A percentile compares a stretch with the other conserved stretches of the same genome.
These are phyloP conservation scores for Umbilicus rupestris DNA, from an alignment of 164 flowering plant species.

Conservation along the genomic window DNA sequence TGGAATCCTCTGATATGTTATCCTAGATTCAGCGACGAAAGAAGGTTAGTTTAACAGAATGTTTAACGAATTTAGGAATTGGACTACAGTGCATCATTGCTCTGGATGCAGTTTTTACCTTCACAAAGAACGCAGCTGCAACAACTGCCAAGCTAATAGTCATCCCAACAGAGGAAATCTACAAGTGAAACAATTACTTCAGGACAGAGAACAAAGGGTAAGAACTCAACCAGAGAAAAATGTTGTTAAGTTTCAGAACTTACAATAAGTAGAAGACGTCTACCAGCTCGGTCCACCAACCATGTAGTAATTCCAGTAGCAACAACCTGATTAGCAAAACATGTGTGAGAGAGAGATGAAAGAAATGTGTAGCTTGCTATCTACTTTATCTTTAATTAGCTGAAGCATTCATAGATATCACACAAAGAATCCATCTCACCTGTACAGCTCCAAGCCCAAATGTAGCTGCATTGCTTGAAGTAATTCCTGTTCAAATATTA, in stretches of 20 bases:
- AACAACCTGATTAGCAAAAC: conserved; percentile 42
- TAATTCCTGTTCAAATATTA: conserved; percentile 41
- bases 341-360: conserved; percentile 1
- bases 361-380: not conserved
- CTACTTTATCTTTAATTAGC: not conserved
- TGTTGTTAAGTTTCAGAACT: conserved; percentile 19
- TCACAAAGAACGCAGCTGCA: conserved; percentile 57
- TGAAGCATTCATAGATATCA: not conserved
- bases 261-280: conserved; percentile 82
- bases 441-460: conserved; percentile 74
- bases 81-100: not conserved
- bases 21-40: conserved; percentile 29
- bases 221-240: not conserved
- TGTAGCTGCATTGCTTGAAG: conserved; percentile 65
- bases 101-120: conserved; percentile 28
- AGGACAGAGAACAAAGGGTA: not conserved
- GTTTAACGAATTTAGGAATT: not conserved
- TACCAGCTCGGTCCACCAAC: conserved; percentile 85
- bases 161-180: conserved; percentile 81
- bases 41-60: conserved; percentile 7
- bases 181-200: conserved; percentile 11
- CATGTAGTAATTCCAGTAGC: conserved; percentile 78
- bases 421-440: conserved; percentile 27
- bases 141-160: conserved; percentile 69
- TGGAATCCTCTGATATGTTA: conserved; percentile 31